A percentile compares a stretch with the other conserved stretches of the same genome.
These are phyloP conservation scores for Erodium trifolium DNA, from an alignment of 441 rosid species.

Conservation along the genomic window DNA sequence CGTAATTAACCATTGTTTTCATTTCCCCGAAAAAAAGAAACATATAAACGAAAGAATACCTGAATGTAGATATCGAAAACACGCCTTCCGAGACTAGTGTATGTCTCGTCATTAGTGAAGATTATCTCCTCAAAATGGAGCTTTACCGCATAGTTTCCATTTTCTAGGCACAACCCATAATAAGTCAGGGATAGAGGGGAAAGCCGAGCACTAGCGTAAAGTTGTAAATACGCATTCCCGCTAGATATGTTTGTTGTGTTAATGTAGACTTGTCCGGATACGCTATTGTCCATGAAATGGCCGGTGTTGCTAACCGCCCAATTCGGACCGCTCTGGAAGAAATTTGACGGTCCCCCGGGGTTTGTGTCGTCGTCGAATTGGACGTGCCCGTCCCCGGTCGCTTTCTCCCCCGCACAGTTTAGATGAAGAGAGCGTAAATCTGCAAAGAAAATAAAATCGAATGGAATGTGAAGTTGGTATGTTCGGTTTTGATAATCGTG, in stretches of 20 bases:
- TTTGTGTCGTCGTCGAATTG: slow-evolving; percentile 52
- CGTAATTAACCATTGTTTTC: no score
- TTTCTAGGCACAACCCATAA: slow-evolving; percentile 66
- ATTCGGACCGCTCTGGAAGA: slow-evolving; percentile 25
- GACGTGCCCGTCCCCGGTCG: slow-evolving; percentile 17
- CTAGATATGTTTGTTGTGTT: no score
- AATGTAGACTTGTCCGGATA: no score
- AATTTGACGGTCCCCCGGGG: slow-evolving; percentile 66
- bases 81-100: slow-evolving; percentile 55
- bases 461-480: no score
- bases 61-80: slow-evolving; percentile 68
- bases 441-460: no score
- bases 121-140: slow-evolving; percentile 81
- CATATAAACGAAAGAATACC: slow-evolving; percentile 26
- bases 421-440: slow-evolving; percentile 40
- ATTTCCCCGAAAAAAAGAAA: no score
- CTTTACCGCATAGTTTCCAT: slow-evolving; percentile 56
- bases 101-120: slow-evolving; percentile 44
- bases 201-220: slow-evolving; percentile 61
- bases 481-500: no score
- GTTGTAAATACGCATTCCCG: neutral
- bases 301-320: slow-evolving; percentile 93
- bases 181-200: slow-evolving; percentile 69
- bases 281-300: slow-evolving; percentile 32
- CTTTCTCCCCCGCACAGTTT: slow-evolving; percentile 71